Evolutionary conservation across 306 rosid species (phyloP), one percentile per base, ranked within the genome.

Genomic region (Castanospermum australe): DNA sequence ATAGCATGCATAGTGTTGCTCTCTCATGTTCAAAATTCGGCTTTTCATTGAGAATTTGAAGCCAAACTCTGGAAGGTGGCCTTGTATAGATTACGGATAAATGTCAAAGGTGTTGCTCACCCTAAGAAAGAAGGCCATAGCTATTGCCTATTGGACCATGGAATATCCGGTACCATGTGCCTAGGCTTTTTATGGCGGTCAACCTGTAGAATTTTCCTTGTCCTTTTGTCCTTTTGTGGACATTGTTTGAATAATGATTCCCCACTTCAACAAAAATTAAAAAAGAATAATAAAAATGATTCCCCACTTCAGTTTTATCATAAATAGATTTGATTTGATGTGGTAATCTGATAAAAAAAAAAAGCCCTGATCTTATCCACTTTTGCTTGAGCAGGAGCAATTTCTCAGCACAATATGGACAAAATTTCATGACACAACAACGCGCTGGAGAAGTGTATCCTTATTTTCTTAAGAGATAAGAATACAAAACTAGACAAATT

Each of bases 1-100:
- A 71, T 71, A 71, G 39, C 63, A 63, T 71, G 75, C 21, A 59
- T 71, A 83, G 71, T 35, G 24, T 56, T 63, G 35, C 20, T 35
- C 33, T 51, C 30, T 14, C 44, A 10, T 36, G 55, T 54, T 33
- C 62, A 57, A 56, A 45, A 33, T 32, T 45, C 41, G 1, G 33
- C 11, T 44, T 25, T 75, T 12, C 20, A 5, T 44, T 44, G 51
- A 52, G 51, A 71, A 18, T 52, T 51, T 52, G 24, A 71, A 33
- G 6, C 63, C 20, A 71, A 71, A 5, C 54, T 15, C 13, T 64
- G 32, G 75, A 36, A 33, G 24, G 38, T 48, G 22, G 35, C 10
- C 20, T 2, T 15, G 5, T 38, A 24, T 38, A 6, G 45, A 63
- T 35, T 21, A 32, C 5, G 45, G 48, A 47, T 62, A 0, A 28